Percentiles rank a stretch among this genome's conserved stretches.
Evolutionary conservation across 1,284 basidiomycete genomes (phyloP).

Genomic region (Pulveroboletus sp.): DNA sequence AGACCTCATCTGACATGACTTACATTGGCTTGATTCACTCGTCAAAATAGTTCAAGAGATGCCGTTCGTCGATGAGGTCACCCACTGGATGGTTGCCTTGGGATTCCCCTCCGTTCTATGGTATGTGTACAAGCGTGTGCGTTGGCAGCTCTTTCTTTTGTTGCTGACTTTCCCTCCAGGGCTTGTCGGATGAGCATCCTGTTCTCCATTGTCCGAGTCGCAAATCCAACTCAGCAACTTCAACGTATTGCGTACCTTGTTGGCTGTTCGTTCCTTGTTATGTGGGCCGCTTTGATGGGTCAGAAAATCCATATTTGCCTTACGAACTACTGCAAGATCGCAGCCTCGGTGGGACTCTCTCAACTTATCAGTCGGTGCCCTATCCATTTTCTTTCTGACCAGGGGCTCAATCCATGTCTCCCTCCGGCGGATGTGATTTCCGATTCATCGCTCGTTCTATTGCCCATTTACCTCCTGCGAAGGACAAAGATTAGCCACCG

Average conservation of each 20-base stretch:
- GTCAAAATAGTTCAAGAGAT: neutral
- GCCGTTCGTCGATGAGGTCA: neutral
- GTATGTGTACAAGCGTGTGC: constrained; percentile 8
- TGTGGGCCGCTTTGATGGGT: constrained; percentile 27
- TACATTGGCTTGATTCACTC: neutral
- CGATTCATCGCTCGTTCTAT: constrained; percentile 21
- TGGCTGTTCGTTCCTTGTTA: constrained; percentile 21
- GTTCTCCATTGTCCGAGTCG: constrained; percentile 25
- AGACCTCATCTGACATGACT: neutral
- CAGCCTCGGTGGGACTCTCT: constrained; percentile 9
- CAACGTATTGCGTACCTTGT: constrained; percentile 10
- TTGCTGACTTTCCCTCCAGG: constrained; percentile 15
- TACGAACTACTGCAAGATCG: constrained; percentile 2
- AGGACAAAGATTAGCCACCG: constrained; percentile 6
- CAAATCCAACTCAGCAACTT: constrained; percentile 12
- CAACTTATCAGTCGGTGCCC: constrained; percentile 26
- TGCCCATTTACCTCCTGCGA: constrained; percentile 23
- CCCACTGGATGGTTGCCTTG: constrained; percentile 20
- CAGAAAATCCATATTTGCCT: constrained; percentile 21
- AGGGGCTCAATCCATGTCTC: neutral
- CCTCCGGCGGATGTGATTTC: constrained; percentile 29
- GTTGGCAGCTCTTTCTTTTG: neutral
- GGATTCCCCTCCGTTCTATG: constrained; percentile 25
- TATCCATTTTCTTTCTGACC: neutral
- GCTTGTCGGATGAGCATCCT: constrained; percentile 29